phyloP scores from a whole-genome alignment of 495 filamentous ascomycete genomes.

The Hypoxylon intermedium region DNA sequence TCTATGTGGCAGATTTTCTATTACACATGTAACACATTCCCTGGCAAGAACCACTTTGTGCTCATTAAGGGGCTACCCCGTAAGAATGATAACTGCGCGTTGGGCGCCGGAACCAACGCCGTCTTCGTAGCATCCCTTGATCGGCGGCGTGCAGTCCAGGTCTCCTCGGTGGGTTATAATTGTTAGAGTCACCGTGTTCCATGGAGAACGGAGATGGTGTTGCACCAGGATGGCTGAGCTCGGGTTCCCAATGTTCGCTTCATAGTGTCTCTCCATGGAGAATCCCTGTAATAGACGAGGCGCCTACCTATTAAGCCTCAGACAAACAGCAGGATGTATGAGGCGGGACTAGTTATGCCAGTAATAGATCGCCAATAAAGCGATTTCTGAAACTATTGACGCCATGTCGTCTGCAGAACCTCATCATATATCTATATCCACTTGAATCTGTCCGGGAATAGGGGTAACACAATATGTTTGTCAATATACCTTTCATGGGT shows the following conservation, averaged over 20 bases:
- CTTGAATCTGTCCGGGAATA: slow-evolving; percentile 12
- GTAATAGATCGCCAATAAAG: slow-evolving; percentile 11
- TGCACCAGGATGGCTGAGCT: slow-evolving; percentile 12
- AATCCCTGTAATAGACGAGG: slow-evolving; percentile 29
- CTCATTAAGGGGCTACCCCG: neutral
- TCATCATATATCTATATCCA: slow-evolving; percentile 8
- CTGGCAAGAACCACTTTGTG: slow-evolving; percentile 3
- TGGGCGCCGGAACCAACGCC: neutral
- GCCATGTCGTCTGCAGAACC: slow-evolving; percentile 1
- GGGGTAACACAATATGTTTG: slow-evolving; percentile 18
- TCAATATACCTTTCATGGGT: slow-evolving; percentile 1
- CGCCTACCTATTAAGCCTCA: slow-evolving; percentile 24
- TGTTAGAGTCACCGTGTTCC: slow-evolving; percentile 33
- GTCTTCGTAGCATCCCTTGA: slow-evolving; percentile 30
- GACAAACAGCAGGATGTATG: slow-evolving; percentile 4
- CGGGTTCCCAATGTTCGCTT: slow-evolving; percentile 12
- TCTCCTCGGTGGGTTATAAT: slow-evolving; percentile 19
- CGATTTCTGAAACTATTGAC: slow-evolving; percentile 5
- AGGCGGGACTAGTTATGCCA: slow-evolving; percentile 13
- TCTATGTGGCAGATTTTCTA: neutral
- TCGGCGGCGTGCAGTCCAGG: slow-evolving; percentile 22
- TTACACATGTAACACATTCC: neutral
- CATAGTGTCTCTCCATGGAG: slow-evolving; percentile 11
- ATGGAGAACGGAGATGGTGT: slow-evolving; percentile 14
- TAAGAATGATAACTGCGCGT: neutral